A percentile compares a stretch with the other conserved stretches of the same genome.
Evolutionary conservation across 2,329 filamentous ascomycete species (phyloP).

Genomic region (Dissoconium aciculare): DNA sequence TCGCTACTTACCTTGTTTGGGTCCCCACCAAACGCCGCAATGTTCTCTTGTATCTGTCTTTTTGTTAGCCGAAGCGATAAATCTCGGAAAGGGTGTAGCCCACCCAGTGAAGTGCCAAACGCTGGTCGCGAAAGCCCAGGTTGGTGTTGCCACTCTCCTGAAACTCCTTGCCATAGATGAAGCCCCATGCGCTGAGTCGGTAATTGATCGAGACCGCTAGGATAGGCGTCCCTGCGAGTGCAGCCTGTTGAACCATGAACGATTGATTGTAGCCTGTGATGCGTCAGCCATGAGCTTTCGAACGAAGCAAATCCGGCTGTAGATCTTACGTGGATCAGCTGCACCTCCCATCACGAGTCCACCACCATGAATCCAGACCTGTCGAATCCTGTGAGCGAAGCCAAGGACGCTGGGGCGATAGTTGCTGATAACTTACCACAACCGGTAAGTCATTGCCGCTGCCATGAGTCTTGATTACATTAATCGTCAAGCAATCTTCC

Average conservation of each 20-base stretch:
- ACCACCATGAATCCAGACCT: constrained; percentile 15
- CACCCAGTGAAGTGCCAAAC: constrained; percentile 31
- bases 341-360: constrained; percentile 14
- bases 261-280: constrained; percentile 16
- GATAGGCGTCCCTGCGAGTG: constrained; percentile 24
- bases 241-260: constrained; percentile 18
- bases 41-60: constrained; percentile 13
- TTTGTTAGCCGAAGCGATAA: too few species aligned
- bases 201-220: constrained; percentile 48
- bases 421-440: constrained; percentile 6
- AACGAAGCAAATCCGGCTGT: too few species aligned
- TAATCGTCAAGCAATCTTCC: constrained; percentile 16
- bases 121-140: constrained; percentile 21
- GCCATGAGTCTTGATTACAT: constrained; percentile 12
- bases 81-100: constrained; percentile 10
- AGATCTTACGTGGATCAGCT: constrained; percentile 10
- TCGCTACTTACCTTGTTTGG: too few species aligned
- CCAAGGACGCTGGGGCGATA: not conserved
- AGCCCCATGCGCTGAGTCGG: constrained; percentile 52
- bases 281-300: too few species aligned
- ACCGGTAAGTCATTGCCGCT: constrained; percentile 10
- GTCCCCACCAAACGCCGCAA: constrained; percentile 19
- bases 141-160: constrained; percentile 39
- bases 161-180: constrained; percentile 43
- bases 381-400: not conserved